Percentiles rank a stretch among this genome's conserved stretches.
Conservation (phyloP, 352 stramenopile species). For the Globisporangium nodosum region DNA sequence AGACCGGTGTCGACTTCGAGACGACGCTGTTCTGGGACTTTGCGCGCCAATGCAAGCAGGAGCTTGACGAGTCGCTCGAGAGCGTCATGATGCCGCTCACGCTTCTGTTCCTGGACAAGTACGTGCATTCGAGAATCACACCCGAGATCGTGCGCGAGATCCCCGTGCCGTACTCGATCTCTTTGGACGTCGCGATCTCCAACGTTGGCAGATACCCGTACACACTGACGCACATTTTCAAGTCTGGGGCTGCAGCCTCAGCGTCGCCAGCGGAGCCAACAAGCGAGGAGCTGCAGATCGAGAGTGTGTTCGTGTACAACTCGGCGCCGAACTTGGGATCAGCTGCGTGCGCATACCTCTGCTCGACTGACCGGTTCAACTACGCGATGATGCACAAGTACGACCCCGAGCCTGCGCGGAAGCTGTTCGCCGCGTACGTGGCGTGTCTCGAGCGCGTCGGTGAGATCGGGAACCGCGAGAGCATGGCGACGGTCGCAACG, state of each 20-base stretch:
- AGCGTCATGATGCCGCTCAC: constrained; percentile 2
- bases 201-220: constrained; percentile 12
- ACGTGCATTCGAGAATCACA: neutral
- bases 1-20: neutral
- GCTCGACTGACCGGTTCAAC: constrained; percentile 4
- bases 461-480: neutral
- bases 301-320: constrained; percentile 9
- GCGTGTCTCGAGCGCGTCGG: neutral
- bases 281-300: neutral
- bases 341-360: constrained; percentile 9
- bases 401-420: neutral
- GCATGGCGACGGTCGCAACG: neutral
- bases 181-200: constrained; percentile 6
- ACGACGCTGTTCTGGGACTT: constrained; percentile 13
- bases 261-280: too few species aligned
- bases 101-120: neutral
- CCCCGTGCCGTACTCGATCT: neutral
- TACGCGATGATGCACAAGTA: constrained; percentile 15
- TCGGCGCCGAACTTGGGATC: constrained; percentile 5
- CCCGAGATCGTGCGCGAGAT: neutral
- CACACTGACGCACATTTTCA: neutral
- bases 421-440: neutral
- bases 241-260: too few species aligned
- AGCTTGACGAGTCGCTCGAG: constrained; percentile 4
- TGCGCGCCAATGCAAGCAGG: constrained; percentile 4